Evolutionary conservation across 1,284 basidiomycete species (phyloP).

Genomic region (Ustilago trichophora): DNA sequence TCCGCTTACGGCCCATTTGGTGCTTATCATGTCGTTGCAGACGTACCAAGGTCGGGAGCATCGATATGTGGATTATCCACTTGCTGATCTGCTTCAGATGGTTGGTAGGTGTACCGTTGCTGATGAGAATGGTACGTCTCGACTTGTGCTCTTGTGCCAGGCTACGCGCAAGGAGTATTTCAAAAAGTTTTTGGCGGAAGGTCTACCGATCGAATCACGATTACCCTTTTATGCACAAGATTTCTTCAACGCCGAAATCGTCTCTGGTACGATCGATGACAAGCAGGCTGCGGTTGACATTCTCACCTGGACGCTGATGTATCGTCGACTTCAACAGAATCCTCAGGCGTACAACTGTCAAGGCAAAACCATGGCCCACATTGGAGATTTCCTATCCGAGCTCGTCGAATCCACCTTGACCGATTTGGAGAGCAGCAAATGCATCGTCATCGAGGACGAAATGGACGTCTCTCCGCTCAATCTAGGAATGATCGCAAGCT

Average conservation of each 20-base stretch:
- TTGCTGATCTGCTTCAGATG: constrained; percentile 98
- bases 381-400: constrained; percentile 76
- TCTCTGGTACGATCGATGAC: constrained; percentile 92
- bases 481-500: constrained; percentile 69
- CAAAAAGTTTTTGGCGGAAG: constrained; percentile 97
- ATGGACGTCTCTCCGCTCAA: constrained; percentile 69
- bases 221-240: constrained; percentile 76
- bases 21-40: constrained; percentile 98
- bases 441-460: constrained; percentile 82
- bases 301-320: constrained; percentile 94
- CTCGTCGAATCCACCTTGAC: constrained; percentile 90
- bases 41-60: constrained; percentile 75
- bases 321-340: constrained; percentile 93
- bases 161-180: constrained; percentile 95
- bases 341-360: constrained; percentile 67
- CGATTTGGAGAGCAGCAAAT: constrained; percentile 92
- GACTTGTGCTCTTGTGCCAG: constrained; percentile 95
- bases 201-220: constrained; percentile 91
- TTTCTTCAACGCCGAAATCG: constrained; percentile 98
- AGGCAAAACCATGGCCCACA: constrained; percentile 59
- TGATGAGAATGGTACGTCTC: constrained; percentile 74
- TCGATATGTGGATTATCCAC: constrained; percentile 95
- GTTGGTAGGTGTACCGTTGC: constrained; percentile 91
- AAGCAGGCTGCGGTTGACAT: constrained; percentile 73
- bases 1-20: constrained; percentile 92